phyloP scores from a whole-genome alignment of 305 asterid genomes.

The Fraxinus nigra region DNA sequence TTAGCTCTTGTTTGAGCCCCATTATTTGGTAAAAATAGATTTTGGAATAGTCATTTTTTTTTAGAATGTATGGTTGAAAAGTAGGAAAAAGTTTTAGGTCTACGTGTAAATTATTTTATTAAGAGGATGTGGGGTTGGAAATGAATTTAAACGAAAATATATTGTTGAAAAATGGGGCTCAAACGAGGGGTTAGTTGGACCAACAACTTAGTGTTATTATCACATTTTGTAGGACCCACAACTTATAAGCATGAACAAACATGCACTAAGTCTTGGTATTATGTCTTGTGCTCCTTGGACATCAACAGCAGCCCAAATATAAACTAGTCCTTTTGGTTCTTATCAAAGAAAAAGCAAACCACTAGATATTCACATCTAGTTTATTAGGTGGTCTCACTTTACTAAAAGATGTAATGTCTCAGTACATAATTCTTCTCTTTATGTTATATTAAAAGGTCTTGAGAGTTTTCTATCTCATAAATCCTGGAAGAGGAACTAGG shows the following conservation, averaged over 20 bases:
- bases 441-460: neutral
- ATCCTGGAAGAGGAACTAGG: conserved; percentile 16
- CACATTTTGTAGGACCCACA: neutral
- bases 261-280: neutral
- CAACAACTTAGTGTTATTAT: neutral
- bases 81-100: no score
- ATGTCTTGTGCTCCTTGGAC: conserved; percentile 11
- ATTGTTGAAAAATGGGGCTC: no score
- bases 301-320: conserved; percentile 6
- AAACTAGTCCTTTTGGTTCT: neutral
- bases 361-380: neutral
- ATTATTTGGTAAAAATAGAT: no score
- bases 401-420: neutral
- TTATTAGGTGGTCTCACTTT: conserved; percentile 1
- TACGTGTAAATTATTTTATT: no score
- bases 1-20: neutral
- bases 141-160: no score
- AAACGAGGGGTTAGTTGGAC: neutral
- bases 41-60: no score
- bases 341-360: neutral
- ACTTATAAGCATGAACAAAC: neutral
- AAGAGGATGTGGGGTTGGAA: no score
- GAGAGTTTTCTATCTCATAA: neutral
- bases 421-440: neutral
- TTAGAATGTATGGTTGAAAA: no score